phyloP scores from a whole-genome alignment of 495 filamentous ascomycete genomes.

The Corynascus novoguineensis region DNA sequence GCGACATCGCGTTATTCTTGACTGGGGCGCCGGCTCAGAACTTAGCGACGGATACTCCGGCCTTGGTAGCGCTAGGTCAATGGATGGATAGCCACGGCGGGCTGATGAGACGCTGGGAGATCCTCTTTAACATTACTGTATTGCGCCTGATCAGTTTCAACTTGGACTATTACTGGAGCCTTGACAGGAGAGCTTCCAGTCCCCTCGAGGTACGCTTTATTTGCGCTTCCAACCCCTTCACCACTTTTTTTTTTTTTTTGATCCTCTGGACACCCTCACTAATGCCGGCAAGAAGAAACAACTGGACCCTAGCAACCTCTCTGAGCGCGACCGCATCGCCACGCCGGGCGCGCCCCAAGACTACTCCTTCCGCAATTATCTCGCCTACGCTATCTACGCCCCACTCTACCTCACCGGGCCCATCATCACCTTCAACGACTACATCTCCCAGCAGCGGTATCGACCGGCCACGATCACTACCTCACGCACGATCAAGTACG shows the following conservation, averaged over 20 bases:
- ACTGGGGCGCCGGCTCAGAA: constrained; percentile 28
- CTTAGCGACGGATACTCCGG: constrained; percentile 30
- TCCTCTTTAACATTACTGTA: constrained; percentile 95
- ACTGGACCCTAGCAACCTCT: constrained; percentile 76
- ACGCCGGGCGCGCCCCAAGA: constrained; percentile 65
- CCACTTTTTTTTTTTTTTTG: background rate
- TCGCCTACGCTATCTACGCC: constrained; percentile 84
- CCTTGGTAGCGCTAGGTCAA: constrained; percentile 51
- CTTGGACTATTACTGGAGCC: constrained; percentile 92
- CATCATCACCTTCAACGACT: constrained; percentile 97
- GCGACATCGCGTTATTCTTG: constrained; percentile 53
- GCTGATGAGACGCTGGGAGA: constrained; percentile 81
- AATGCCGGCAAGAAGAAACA: constrained; percentile 92
- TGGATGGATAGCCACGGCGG: constrained; percentile 74
- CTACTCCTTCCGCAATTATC: constrained; percentile 75
- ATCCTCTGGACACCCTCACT: constrained; percentile 47
- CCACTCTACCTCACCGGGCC: constrained; percentile 90
- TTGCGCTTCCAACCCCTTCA: background rate
- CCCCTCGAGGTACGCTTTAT: constrained; percentile 73
- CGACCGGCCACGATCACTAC: constrained; percentile 59
- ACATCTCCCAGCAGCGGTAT: constrained; percentile 77
- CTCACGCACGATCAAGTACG: constrained; percentile 68
- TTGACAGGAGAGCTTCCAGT: constrained; percentile 57
- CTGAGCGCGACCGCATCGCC: constrained; percentile 77
- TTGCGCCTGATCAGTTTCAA: constrained; percentile 94